Base-by-base conservation (phyloP, 2,329 filamentous ascomycete species). In the Elsinoe necatrix region DNA sequence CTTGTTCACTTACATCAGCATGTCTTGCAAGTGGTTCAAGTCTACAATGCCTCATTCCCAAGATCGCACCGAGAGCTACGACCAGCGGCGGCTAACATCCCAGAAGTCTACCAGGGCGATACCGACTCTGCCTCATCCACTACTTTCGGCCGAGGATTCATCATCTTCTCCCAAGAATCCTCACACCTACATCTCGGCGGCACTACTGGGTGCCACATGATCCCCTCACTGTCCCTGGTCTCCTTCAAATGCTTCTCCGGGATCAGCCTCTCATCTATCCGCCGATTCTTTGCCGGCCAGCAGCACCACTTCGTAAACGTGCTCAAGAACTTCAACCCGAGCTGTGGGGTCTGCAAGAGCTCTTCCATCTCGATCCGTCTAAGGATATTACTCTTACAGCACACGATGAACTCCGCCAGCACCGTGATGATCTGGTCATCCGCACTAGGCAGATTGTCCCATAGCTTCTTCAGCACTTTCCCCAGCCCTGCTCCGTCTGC, bases 121-220 rank as follows among this genome's bases (percentile, higher is more conserved):
- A 2, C 18, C 41, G 11, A 11, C 7, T 52, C 23, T 4, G 21
- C 2, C 9, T 16, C 23, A 9, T 52, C 18, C 8, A n/a, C 39
- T 20, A 27, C 34, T n/a, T 23, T 52, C 31, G 4, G 12, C n/a
- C 11, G 23, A 14, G 48, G 48, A 37, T 14, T 52, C 12, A 23
- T 37, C 48, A 39, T 39, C 29, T 52, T 52, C 29, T 52, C 48
- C 48, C 48, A 52, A 23, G 48, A n/a, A 11, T 52, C 48, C 20
- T 52, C 48, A 37, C 48, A 52, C 48, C 48, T 8, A 52, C 48
- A 52, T 16, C 31, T 35, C 31, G 20, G 29, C 45, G 11, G 4
- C 48, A 14, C 1, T 31, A 20, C 2, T 25, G 16, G 16, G 8
- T 45, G 8, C 41, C 41, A 45, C 41, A 9, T 23, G 11, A n/a